Conservation (phyloP, 2,329 filamentous ascomycete species). For the Orbilia brochopaga region DNA sequence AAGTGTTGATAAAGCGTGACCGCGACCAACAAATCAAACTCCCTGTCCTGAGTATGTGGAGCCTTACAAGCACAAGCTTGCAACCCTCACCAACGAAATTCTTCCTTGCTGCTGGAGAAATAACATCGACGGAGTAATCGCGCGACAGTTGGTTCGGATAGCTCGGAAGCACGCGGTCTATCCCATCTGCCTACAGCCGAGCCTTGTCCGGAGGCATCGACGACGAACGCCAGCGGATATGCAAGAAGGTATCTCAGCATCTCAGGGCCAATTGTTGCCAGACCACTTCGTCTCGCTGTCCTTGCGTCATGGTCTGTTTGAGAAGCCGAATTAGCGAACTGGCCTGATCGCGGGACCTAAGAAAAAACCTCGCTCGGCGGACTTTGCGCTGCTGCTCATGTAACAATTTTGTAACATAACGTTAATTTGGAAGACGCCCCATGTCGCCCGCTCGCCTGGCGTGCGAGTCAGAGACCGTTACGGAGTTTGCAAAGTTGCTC, state of each 20-base stretch:
- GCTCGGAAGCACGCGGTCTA: neutral
- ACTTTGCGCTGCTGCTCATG: neutral
- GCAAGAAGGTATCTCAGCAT: no score
- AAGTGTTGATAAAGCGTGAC: neutral
- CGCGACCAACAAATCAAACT: neutral
- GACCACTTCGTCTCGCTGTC: no score
- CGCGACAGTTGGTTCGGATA: neutral
- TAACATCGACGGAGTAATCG: neutral
- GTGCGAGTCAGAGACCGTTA: constrained; percentile 7
- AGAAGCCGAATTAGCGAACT: no score
- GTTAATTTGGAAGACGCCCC: constrained; percentile 13
- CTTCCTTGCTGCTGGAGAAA: constrained; percentile 5
- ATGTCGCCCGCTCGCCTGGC: neutral
- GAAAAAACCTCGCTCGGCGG: neutral
- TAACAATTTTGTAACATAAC: constrained; percentile 25
- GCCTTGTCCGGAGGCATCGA: no score
- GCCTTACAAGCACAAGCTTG: no score
- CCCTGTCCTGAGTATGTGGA: neutral
- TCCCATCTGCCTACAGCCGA: no score
- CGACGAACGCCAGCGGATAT: no score
- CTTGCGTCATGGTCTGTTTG: no score
- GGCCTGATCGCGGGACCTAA: neutral
- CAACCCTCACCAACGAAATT: neutral
- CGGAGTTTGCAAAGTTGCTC: neutral
- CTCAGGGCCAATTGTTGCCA: no score